Conservation (phyloP, 768 basidiomycete species). For the Tremella fuciformis region DNA sequence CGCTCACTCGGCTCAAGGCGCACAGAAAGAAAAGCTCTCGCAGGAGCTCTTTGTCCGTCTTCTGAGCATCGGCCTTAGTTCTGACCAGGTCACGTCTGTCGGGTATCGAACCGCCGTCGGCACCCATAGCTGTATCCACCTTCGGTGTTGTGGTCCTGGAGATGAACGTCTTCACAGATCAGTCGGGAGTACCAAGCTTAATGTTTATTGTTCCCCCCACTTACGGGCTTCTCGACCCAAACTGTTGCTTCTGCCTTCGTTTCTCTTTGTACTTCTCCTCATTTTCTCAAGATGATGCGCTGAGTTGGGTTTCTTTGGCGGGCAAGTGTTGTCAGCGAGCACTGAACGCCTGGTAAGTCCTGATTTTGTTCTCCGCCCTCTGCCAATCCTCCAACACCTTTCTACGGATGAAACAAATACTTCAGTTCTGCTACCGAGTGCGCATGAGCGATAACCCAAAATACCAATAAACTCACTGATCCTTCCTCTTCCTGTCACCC, state of each 20-base stretch:
- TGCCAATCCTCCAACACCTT: slow-evolving; percentile 11
- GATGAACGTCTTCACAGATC: too few species aligned
- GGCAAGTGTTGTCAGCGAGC: too few species aligned
- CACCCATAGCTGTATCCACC: slow-evolving; percentile 34
- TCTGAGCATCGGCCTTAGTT: slow-evolving; percentile 63
- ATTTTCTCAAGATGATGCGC: background rate
- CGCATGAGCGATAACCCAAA: slow-evolving; percentile 44
- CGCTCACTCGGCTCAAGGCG: slow-evolving; percentile 82
- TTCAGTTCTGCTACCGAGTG: slow-evolving; percentile 51
- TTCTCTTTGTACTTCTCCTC: slow-evolving; percentile 2
- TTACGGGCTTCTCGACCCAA: background rate
- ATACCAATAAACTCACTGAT: slow-evolving; percentile 49
- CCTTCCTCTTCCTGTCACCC: background rate
- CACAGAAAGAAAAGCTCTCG: slow-evolving; percentile 89
- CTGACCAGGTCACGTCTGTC: slow-evolving; percentile 53
- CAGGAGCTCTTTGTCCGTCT: slow-evolving; percentile 85
- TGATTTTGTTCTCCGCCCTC: background rate
- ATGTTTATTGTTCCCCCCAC: background rate
- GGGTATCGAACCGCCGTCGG: slow-evolving; percentile 52
- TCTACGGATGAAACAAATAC: slow-evolving; percentile 39
- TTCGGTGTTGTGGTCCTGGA: background rate
- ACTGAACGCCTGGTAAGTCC: too few species aligned
- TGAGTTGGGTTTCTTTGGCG: background rate
- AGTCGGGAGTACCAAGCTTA: background rate
- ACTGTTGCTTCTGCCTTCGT: background rate